Evolutionary conservation across 345 rosid species (phyloP), one percentile per base, ranked within the genome.

Genomic region (Carallia pectinifolia): DNA sequence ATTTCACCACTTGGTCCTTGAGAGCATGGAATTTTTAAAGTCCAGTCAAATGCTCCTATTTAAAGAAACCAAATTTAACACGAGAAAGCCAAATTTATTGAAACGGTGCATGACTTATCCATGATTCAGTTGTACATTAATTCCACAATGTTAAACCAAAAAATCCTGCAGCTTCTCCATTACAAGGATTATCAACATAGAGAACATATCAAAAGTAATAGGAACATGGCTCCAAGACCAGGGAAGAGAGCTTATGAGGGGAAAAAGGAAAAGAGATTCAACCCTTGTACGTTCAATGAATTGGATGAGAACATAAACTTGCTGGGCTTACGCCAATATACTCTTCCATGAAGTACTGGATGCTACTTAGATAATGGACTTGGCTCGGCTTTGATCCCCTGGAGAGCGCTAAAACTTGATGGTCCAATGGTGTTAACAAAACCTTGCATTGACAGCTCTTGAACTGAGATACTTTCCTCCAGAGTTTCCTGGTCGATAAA

Each of bases 361-460:
- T 59, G 55, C 50, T 53, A 4, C 64, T 67, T 65, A 71, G 71
- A 70, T 58, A 34, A 61, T 39, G 40, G 84, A 74, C 58, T 81
- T 53, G 33, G 70, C 58, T 44, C 16, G 5, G 50, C 50, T 44
- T 12, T 44, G 17, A 44, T 44, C 50, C 83, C 84, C 66, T 76
- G 79, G 12, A 77, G 82, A 72, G 74, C 71, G 81, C 66, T 84
- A 69, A 92, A 95, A 68, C 83, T 84, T 56, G 96, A 90, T 58
- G 97, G 96, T 69, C 88, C 93, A 56, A 68, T 83, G 0, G 86
- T 77, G 77, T 86, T 85, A 4, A 73, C 58, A 50, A 85, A 95
- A 19, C 97, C 92, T 73, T 84, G 76, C 23, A 92, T 61, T 6
- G 99, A 92, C 70, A 85, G 69, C 76, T 86, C 93, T 3, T 90